phyloP scores from a whole-genome alignment of 1,284 basidiomycete species.

The Ganoderma meredithae region DNA sequence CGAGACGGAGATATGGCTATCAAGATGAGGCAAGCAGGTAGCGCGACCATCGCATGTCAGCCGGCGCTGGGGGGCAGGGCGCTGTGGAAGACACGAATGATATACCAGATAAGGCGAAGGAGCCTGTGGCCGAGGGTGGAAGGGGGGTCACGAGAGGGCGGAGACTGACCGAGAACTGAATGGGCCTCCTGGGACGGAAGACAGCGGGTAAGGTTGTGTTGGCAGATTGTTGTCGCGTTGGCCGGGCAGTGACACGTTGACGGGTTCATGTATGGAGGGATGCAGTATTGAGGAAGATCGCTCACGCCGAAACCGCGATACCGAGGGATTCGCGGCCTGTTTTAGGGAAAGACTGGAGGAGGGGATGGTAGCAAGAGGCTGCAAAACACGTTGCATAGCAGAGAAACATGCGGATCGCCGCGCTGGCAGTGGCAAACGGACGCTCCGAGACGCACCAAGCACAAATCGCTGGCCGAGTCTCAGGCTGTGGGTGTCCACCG shows the following conservation, averaged over 20 bases:
- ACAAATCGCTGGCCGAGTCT: no score
- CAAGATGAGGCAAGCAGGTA: conserved; percentile 20
- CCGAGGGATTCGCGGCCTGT: conserved; percentile 30
- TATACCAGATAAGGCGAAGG: conserved; percentile 25
- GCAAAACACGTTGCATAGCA: conserved; percentile 15
- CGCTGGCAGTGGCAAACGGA: not conserved
- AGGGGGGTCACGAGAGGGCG: conserved; percentile 25
- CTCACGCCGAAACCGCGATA: conserved; percentile 23
- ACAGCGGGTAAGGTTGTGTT: conserved; percentile 8
- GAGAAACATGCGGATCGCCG: conserved; percentile 13
- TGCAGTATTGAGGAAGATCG: conserved; percentile 9
- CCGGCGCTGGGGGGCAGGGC: not conserved
- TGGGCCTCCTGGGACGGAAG: conserved; percentile 12
- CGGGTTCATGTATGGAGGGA: not conserved
- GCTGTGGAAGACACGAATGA: conserved; percentile 18
- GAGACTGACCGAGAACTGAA: conserved; percentile 23
- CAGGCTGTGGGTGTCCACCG: no score
- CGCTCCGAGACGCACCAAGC: not conserved
- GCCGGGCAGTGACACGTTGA: not conserved
- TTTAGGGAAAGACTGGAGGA: conserved; percentile 20
- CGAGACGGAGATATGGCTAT: conserved; percentile 10
- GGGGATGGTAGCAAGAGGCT: conserved; percentile 11
- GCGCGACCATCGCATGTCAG: conserved; percentile 28
- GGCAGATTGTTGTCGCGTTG: conserved; percentile 19
- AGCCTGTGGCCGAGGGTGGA: conserved; percentile 12